Evolutionary conservation across 2,329 filamentous ascomycete species (phyloP).

Genomic region (Cladobotryum mycophilum): DNA sequence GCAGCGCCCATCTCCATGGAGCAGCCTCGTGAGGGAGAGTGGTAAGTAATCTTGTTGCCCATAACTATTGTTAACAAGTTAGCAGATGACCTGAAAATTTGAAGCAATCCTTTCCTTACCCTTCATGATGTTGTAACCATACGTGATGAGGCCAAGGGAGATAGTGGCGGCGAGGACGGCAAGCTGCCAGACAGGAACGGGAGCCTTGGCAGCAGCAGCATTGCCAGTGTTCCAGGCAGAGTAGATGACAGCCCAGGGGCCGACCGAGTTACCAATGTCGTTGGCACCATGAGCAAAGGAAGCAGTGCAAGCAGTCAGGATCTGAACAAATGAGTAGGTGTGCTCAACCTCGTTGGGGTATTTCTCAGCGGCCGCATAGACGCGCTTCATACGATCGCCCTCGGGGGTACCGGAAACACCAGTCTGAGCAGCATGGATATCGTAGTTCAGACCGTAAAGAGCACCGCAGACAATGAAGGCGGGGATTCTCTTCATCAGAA

Average conservation of each 20-base stretch:
- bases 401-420: constrained; percentile 18
- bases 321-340: constrained; percentile 60
- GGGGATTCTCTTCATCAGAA: constrained; percentile 58
- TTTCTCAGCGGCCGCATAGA: constrained; percentile 58
- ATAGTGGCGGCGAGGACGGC: constrained; percentile 60
- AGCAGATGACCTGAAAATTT: not conserved
- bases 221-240: constrained; percentile 58
- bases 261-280: constrained; percentile 67
- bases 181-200: constrained; percentile 70
- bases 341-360: constrained; percentile 67
- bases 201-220: constrained; percentile 53
- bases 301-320: constrained; percentile 64
- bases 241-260: constrained; percentile 66
- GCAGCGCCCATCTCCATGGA: constrained; percentile 79
- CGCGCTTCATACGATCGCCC: constrained; percentile 34
- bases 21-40: constrained; percentile 49
- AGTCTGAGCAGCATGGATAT: constrained; percentile 54
- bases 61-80: constrained; percentile 47
- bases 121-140: constrained; percentile 82
- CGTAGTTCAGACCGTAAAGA: constrained; percentile 74
- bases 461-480: constrained; percentile 56
- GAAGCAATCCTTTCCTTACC: constrained; percentile 37
- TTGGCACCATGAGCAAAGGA: constrained; percentile 74
- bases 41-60: constrained; percentile 75
- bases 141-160: constrained; percentile 63